Evolutionary conservation across 345 rosid species (phyloP), one percentile per base, ranked within the genome.

Genomic region (Camelina hispida): DNA sequence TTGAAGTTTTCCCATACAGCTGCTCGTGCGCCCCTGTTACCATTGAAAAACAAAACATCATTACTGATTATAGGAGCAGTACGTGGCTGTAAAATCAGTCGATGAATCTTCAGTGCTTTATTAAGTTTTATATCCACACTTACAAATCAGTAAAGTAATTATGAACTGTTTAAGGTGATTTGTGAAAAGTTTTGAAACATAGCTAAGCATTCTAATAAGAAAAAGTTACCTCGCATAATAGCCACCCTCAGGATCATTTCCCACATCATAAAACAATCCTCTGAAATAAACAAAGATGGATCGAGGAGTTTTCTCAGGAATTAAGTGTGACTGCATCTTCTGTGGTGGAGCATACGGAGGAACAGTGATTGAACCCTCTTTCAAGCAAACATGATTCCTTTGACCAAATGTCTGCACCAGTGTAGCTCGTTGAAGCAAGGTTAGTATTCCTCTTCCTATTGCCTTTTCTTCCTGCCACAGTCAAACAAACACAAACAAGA

Each of bases 1-100:
- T 95, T 95, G 79, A 93, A 95, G 82, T 93, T 95, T 84, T 95
- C 99, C 99, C 99, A 95, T 20, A 95, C 99, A 12, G 99, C 98
- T 30, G 99, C 99, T 71, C 99, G 70, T 28, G 99, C 99, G 5
- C 98, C 99, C 70, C 99, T 92, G 89, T 44, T 69, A 38, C 68
- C 51, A 4, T 56, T 20, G 70, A 57, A 47, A 73, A 63, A 56
- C 60, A 71, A 54, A 11, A 13, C 12, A 61, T 44, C 34, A 53
- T 20, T 17, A 50, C 20, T 57, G 14, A 46, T 48, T 37, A 16
- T 46, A 20, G 20, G 71, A 55, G 38, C 22, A 54, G 32, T 9
- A 22, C 9, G 15, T 20, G 30, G 58, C 30, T 56, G 20, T 7
- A 32, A 42, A 50, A 7, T 15, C 22, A 32, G 11, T 42, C 1